Conservation (phyloP, 257 asterid genomes). For the Ocimum tenuiflorum region DNA sequence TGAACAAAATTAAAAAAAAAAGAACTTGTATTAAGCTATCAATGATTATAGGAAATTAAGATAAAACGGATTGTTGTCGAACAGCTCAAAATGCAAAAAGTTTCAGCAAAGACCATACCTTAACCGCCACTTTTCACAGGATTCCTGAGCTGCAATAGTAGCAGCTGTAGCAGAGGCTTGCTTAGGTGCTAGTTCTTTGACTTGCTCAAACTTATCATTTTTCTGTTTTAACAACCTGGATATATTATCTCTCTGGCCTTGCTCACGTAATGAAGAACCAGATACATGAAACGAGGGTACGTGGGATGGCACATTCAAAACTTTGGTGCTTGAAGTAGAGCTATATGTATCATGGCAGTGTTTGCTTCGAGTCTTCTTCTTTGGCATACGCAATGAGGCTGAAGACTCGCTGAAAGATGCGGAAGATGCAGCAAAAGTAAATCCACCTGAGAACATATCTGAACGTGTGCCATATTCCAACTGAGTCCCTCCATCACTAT, state of each 20-base stretch:
- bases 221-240: conserved; percentile 31
- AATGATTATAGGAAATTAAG: too few species aligned
- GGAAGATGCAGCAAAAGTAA: conserved; percentile 68
- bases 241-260: conserved; percentile 36
- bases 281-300: conserved; percentile 42
- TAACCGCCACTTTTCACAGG: conserved; percentile 92
- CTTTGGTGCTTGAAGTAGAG: conserved; percentile 35
- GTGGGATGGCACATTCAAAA: conserved; percentile 35
- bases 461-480: conserved; percentile 32
- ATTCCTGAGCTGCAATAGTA: conserved; percentile 69
- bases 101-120: conserved; percentile 40
- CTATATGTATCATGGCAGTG: conserved; percentile 35
- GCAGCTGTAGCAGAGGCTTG: conserved; percentile 35
- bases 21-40: conserved; percentile 11
- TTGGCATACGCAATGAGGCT: conserved; percentile 36
- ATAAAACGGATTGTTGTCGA: too few species aligned
- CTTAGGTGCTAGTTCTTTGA: conserved; percentile 36
- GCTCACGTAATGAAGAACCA: conserved; percentile 41
- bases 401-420: conserved; percentile 43
- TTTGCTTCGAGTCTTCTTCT: conserved; percentile 54
- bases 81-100: neutral
- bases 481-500: conserved; percentile 46
- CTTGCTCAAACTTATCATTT: conserved; percentile 32
- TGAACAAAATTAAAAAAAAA: conserved; percentile 32
- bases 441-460: conserved; percentile 43